Percentiles rank a stretch among this genome's conserved stretches.
These are phyloP conservation scores for Fusarium pseudograminearum DNA, from an alignment of 2,329 filamentous ascomycete species.

Conservation along the genomic window DNA sequence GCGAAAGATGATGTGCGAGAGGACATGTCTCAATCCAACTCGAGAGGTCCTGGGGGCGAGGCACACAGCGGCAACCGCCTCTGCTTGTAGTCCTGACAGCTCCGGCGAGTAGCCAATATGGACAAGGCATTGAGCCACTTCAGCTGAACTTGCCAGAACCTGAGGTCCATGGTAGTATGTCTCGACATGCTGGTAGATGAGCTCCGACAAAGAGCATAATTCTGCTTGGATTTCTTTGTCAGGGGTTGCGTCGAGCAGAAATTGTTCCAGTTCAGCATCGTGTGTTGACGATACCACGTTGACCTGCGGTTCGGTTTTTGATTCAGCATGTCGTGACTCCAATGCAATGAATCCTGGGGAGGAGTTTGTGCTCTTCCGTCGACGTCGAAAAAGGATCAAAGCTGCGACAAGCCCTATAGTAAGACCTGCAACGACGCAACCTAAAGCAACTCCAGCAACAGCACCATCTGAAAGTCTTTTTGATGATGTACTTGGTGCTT, in stretches of 20 bases:
- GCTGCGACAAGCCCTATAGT: slow-evolving; percentile 44
- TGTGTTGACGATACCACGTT: slow-evolving; percentile 24
- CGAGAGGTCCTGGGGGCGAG: slow-evolving; percentile 51
- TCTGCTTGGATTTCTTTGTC: slow-evolving; percentile 54
- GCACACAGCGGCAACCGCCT: slow-evolving; percentile 47
- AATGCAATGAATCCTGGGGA: not conserved
- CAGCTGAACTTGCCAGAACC: slow-evolving; percentile 29
- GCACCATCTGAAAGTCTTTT: slow-evolving; percentile 34
- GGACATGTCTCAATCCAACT: slow-evolving; percentile 54
- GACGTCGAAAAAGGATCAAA: slow-evolving; percentile 46
- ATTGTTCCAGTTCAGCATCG: slow-evolving; percentile 50
- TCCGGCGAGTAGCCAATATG: slow-evolving; percentile 46
- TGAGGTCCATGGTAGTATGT: slow-evolving; percentile 53
- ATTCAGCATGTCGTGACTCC: not conserved
- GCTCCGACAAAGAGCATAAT: slow-evolving; percentile 50
- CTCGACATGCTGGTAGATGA: slow-evolving; percentile 57
- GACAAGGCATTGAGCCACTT: slow-evolving; percentile 43
- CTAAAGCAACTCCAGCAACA: slow-evolving; percentile 49
- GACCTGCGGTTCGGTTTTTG: slow-evolving; percentile 20
- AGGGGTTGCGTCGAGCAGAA: slow-evolving; percentile 53
- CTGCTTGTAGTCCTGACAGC: slow-evolving; percentile 21
- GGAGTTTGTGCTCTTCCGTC: not conserved
- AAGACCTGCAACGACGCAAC: slow-evolving; percentile 48
- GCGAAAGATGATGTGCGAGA: slow-evolving; percentile 52
- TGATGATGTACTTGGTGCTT: not conserved